Conservation (phyloP, 1,284 basidiomycete genomes). For the Apiotrichum akiyoshidainum region DNA sequence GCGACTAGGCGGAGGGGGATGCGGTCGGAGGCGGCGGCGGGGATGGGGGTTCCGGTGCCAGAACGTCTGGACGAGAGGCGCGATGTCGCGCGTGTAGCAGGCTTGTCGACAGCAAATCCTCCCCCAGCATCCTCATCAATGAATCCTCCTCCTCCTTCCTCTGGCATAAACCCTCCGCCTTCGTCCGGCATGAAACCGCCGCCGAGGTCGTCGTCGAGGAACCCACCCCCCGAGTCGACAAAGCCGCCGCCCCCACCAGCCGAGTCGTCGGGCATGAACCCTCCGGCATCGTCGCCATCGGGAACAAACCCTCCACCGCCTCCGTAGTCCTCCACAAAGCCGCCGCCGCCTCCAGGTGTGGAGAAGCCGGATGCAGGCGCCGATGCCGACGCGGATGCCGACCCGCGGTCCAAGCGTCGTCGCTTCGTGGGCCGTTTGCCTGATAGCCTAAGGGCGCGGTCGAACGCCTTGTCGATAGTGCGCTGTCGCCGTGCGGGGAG, state of each 20-base stretch:
- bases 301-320: slow-evolving; percentile 12
- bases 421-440: slow-evolving; percentile 10
- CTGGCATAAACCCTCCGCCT: slow-evolving; percentile 16
- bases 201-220: slow-evolving; percentile 19
- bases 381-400: slow-evolving; percentile 13
- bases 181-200: slow-evolving; percentile 26
- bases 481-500: slow-evolving; percentile 31
- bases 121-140: slow-evolving; percentile 20
- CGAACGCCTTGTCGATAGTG: slow-evolving; percentile 43
- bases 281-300: slow-evolving; percentile 18
- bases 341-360: slow-evolving; percentile 1
- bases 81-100: slow-evolving; percentile 16
- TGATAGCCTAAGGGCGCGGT: slow-evolving; percentile 24
- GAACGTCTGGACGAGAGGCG: not conserved
- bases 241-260: not conserved
- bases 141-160: slow-evolving; percentile 21
- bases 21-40: slow-evolving; percentile 6
- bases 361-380: not conserved
- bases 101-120: slow-evolving; percentile 26
- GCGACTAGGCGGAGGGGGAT: slow-evolving; percentile 40
- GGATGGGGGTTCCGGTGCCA: not conserved
- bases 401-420: slow-evolving; percentile 1
- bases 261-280: slow-evolving; percentile 11
- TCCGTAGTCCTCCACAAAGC: slow-evolving; percentile 15
- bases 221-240: slow-evolving; percentile 24